A percentile compares a stretch with the other conserved stretches of the same genome.
phyloP scores from a whole-genome alignment of 2,329 filamentous ascomycete species.

The Epichloe glyceriae region DNA sequence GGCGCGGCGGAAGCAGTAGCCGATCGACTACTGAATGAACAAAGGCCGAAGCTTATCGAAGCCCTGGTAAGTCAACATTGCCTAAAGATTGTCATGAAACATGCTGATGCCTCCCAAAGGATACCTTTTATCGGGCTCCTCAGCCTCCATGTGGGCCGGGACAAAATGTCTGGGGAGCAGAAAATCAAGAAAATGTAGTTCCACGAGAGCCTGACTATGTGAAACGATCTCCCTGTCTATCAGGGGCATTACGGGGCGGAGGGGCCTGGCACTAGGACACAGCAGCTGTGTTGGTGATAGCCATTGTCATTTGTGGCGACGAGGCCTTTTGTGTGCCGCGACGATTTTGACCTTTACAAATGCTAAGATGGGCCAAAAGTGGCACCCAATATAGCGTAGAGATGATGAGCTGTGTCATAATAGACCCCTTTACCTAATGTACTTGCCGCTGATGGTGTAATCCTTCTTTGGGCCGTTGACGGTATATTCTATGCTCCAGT shows the following conservation, averaged over 20 bases:
- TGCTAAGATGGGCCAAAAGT: no score
- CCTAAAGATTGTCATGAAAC: background rate
- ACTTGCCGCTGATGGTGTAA: constrained; percentile 46
- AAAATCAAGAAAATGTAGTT: background rate
- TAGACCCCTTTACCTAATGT: constrained; percentile 24
- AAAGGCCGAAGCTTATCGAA: background rate
- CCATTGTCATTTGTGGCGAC: background rate
- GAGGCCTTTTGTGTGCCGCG: background rate
- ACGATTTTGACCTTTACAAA: no score
- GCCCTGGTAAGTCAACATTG: background rate
- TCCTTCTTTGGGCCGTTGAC: constrained; percentile 65
- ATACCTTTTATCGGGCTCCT: background rate
- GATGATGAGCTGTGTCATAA: background rate
- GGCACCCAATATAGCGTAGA: background rate
- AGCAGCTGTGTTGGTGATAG: background rate
- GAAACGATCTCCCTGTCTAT: background rate
- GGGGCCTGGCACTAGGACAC: background rate
- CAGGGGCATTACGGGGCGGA: background rate
- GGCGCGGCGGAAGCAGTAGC: background rate
- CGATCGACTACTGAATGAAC: background rate
- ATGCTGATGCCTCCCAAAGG: background rate
- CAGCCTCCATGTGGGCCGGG: background rate
- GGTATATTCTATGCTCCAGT: constrained; percentile 49
- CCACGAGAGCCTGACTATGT: background rate
- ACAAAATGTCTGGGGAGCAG: no score